Evolutionary conservation across 176 grass and related monocot species (phyloP), one percentile per base, ranked within the genome.

Genomic region (Raddia guianensis): DNA sequence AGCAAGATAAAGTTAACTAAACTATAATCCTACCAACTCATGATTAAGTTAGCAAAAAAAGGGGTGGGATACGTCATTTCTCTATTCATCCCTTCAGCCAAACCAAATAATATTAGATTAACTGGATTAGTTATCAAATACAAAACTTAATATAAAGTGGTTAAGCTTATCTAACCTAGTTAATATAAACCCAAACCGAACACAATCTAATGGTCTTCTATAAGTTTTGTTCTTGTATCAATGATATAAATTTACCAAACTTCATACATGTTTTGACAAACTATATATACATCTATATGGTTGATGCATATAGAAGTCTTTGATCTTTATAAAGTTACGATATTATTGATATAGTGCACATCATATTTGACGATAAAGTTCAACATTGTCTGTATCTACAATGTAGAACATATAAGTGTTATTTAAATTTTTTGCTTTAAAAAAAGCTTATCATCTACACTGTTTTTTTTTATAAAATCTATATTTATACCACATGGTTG

Each of bases 391-490:
- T 85, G 50, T 72, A 45, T 60, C 2, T 18, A n/a, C 19, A 42
- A 60, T 78, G 45, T 85, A 12, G 37, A 78, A 76, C 21, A 59
- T 59, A 68, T 40, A 65, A 56, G 18, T 19, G 66, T 27, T 27
- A 27, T 27, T 27, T 27, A 27, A 46, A 46, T 56, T 33, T 79
- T 44, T 64, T 56, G 8, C 58, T 79, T 79, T 59, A 46, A 32
- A 72, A 32, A 72, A 63, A 21, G 13, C 21, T 52, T 73, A 49
- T 65, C 49, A 51, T 45, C 33, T 76, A n/a, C 5, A 43, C 18
- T 78, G 14, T 80, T 49, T 75, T 62, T 81, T 69, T 37, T 54
- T 37, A 64, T 73, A 64, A 12, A 63, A 9, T 73, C 52, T 33
- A 34, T 64, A 32, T 72, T 27, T 9, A 0, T 57, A 44, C 14